phyloP scores from a whole-genome alignment of 2,329 filamentous ascomycete genomes.

The Clarireedia paspali region DNA sequence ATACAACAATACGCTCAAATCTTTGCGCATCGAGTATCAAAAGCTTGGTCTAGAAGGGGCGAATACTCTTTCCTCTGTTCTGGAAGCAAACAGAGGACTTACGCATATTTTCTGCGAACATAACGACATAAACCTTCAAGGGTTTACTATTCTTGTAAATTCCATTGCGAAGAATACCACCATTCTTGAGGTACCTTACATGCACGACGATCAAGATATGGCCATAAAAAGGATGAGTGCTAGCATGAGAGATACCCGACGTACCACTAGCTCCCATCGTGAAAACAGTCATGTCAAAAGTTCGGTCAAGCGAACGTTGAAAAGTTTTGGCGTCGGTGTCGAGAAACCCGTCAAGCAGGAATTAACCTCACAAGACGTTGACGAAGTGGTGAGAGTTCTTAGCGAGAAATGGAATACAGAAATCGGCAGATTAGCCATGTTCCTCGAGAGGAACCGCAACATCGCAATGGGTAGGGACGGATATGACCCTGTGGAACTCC shows the following conservation, averaged over 20 bases:
- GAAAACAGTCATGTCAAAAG: conserved; percentile 19
- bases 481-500: conserved; percentile 6
- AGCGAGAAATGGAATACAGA: conserved; percentile 27
- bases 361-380: conserved; percentile 27
- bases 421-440: conserved; percentile 21
- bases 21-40: conserved; percentile 60
- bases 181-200: conserved; percentile 52
- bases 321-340: conserved; percentile 20
- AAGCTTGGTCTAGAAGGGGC: conserved; percentile 62
- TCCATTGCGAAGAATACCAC: conserved; percentile 58
- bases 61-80: conserved; percentile 59
- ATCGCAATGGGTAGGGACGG: conserved; percentile 23
- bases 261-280: conserved; percentile 8
- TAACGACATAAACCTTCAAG: conserved; percentile 64
- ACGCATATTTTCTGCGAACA: conserved; percentile 63
- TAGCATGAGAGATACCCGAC: conserved; percentile 22
- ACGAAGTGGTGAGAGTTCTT: conserved; percentile 24
- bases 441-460: conserved; percentile 27
- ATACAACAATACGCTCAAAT: conserved; percentile 52
- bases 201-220: conserved; percentile 53
- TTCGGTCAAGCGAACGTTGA: conserved; percentile 26
- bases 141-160: conserved; percentile 62
- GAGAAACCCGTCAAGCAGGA: conserved; percentile 20
- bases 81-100: conserved; percentile 55
- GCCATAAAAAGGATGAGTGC: conserved; percentile 46